Evolutionary conservation across 805 yeast genomes (phyloP), one percentile per base, ranked within the genome.

Genomic region (Candida maris): DNA sequence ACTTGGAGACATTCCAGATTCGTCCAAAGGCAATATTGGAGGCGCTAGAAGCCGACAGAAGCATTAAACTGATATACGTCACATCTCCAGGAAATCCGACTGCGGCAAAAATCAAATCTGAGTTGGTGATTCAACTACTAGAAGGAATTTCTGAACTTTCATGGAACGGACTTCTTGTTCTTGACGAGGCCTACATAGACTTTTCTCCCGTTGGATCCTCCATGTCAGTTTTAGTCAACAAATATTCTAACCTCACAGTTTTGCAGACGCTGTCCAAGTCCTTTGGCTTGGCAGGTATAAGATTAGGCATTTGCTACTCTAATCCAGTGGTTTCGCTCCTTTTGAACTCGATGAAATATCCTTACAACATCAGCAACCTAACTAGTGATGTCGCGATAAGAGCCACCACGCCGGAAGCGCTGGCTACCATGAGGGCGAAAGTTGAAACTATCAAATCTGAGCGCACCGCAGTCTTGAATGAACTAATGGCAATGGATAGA

Each of bases 51-150:
- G 53, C 55, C 0, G 96, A 91, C 48, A 59, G 77, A 0, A 34
- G 61, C 3, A 82, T 91, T 49, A 89, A 88, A 54, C 54, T 93
- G 41, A 70, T 84, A 2, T 91, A 86, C 57, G 64, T 91, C 44
- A 91, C 97, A 12, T 85, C 97, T 1, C 98, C 98, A 8, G 98
- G 98, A 25, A 93, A 93, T 59, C 98, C 98, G 24, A 91, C 98
- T 0, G 96, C 83, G 8, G 73, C 77, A 20, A 64, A 75, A 31
- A 58, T 91, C 30, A 66, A 72, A 14, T 66, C 71, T 6, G 57
- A 56, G 0, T 64, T 75, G 27, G 64, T 88, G 26, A 64, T 70
- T 33, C 55, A 67, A 36, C 52, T 85, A 2, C 55, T 81, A 36
- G 44, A 61, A 3, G 44, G 38, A 14, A 42, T 60, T 19, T 60